phyloP scores from a whole-genome alignment of 768 basidiomycete species.

The Amanita pseudoporphyria region DNA sequence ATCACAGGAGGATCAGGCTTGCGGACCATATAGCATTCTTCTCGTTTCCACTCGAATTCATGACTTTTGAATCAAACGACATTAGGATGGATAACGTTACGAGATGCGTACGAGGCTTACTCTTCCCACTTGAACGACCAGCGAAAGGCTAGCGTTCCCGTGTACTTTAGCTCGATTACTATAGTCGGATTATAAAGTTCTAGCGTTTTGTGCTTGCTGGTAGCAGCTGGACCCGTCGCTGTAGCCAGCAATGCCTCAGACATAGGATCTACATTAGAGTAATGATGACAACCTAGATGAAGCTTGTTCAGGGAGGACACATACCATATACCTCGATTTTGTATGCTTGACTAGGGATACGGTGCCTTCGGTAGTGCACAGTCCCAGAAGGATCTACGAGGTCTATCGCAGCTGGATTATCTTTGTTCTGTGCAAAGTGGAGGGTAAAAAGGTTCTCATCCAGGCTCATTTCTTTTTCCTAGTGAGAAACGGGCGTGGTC shows the following conservation, averaged over 20 bases:
- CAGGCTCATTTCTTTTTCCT: conserved; percentile 48
- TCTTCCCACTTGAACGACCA: conserved; percentile 82
- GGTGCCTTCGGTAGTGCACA: conserved; percentile 65
- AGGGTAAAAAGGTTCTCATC: conserved; percentile 85
- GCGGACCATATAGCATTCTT: conserved; percentile 73
- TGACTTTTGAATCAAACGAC: conserved; percentile 36
- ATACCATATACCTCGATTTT: conserved; percentile 60
- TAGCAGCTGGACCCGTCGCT: conserved; percentile 51
- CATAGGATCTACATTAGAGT: conserved; percentile 45
- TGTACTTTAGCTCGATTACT: conserved; percentile 62
- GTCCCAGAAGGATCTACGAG: conserved; percentile 56
- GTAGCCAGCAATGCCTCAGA: conserved; percentile 65
- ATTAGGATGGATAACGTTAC: not conserved
- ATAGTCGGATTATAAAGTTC: conserved; percentile 69
- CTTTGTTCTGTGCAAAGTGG: conserved; percentile 46
- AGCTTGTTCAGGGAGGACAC: conserved; percentile 11
- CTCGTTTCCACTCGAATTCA: conserved; percentile 79
- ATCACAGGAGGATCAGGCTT: conserved; percentile 84
- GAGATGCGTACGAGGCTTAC: conserved; percentile 34
- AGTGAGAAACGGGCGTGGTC: not conserved
- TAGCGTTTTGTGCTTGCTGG: conserved; percentile 65
- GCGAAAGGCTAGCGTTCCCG: conserved; percentile 62
- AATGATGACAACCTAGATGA: not conserved
- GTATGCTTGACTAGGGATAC: conserved; percentile 44
- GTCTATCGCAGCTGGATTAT: conserved; percentile 55